Evolutionary conservation across 495 filamentous ascomycete genomes (phyloP).

Genomic region (Daldinia concentrica): DNA sequence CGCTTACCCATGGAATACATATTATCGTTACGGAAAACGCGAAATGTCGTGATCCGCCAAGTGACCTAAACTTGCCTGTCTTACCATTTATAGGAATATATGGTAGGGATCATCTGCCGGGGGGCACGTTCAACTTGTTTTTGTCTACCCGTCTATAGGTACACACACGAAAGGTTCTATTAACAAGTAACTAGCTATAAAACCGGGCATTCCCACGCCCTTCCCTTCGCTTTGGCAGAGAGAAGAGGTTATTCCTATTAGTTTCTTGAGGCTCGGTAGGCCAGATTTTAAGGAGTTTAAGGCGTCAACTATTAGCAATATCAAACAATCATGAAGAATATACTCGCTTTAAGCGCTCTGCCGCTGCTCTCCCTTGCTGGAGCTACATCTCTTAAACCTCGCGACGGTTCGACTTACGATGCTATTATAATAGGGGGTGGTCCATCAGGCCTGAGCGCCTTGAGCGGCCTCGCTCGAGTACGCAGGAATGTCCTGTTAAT

Average conservation of each 20-base stretch:
- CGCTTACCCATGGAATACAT: slow-evolving; percentile 13
- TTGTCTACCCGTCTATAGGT: neutral
- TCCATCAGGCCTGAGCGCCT: slow-evolving; percentile 54
- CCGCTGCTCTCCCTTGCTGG: slow-evolving; percentile 30
- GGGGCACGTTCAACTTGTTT: slow-evolving; percentile 25
- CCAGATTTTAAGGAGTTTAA: slow-evolving; percentile 16
- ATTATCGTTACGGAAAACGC: slow-evolving; percentile 1
- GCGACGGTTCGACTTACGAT: slow-evolving; percentile 43
- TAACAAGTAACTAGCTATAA: slow-evolving; percentile 16
- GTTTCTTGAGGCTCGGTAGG: slow-evolving; percentile 2
- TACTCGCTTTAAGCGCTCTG: slow-evolving; percentile 24
- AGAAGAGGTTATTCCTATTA: slow-evolving; percentile 1
- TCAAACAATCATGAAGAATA: slow-evolving; percentile 28
- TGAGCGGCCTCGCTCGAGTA: slow-evolving; percentile 66
- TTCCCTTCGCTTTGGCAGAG: neutral
- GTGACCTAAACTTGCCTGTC: slow-evolving; percentile 36
- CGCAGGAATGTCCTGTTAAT: slow-evolving; percentile 61
- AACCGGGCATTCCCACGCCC: slow-evolving; percentile 1
- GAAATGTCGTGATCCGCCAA: slow-evolving; percentile 44
- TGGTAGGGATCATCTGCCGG: slow-evolving; percentile 40
- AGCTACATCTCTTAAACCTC: slow-evolving; percentile 21
- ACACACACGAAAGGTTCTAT: slow-evolving; percentile 11
- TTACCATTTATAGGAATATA: slow-evolving; percentile 32
- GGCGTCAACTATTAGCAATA: slow-evolving; percentile 2
- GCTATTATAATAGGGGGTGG: slow-evolving; percentile 49